phyloP scores from a whole-genome alignment of 2,329 filamentous ascomycete species.

The Rosellinia necatrix region DNA sequence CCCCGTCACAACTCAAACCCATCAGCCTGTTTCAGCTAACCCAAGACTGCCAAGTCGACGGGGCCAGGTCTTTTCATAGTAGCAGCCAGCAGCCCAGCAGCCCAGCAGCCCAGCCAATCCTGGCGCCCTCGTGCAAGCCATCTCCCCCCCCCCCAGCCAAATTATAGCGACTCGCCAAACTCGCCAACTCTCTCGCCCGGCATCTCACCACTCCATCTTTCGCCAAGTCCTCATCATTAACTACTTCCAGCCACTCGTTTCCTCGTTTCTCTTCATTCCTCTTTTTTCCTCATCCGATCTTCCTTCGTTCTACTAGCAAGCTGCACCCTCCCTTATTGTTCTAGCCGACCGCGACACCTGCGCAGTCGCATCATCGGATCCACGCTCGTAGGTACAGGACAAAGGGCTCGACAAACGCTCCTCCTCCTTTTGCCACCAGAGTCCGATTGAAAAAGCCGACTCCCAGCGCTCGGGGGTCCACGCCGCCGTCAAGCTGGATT shows the following conservation, averaged over 20 bases:
- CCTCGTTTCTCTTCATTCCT: constrained; percentile 12
- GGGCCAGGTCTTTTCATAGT: constrained; percentile 29
- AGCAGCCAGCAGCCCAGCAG: constrained; percentile 13
- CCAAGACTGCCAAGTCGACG: constrained; percentile 33
- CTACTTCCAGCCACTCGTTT: constrained; percentile 20
- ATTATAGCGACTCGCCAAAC: background rate
- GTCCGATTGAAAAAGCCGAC: constrained; percentile 22
- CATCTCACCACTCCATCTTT: constrained; percentile 23
- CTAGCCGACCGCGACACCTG: background rate
- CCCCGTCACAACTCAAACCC: constrained; percentile 43
- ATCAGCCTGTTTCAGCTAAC: constrained; percentile 44
- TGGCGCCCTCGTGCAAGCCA: constrained; percentile 8
- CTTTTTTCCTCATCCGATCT: constrained; percentile 1
- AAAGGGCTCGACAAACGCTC: constrained; percentile 4
- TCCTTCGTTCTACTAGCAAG: constrained; percentile 1
- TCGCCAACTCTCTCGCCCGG: constrained; percentile 16
- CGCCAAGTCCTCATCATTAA: constrained; percentile 17
- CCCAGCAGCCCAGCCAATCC: constrained; percentile 2
- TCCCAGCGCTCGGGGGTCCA: constrained; percentile 37
- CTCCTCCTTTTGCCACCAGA: background rate
- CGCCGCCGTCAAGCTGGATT: constrained; percentile 38
- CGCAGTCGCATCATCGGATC: background rate
- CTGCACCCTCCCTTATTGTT: background rate
- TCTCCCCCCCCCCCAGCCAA: constrained; percentile 1
- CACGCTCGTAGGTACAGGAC: constrained; percentile 9